Conservation (phyloP, 129 eudicot genomes). For the Chrysanthemum makinoi region DNA sequence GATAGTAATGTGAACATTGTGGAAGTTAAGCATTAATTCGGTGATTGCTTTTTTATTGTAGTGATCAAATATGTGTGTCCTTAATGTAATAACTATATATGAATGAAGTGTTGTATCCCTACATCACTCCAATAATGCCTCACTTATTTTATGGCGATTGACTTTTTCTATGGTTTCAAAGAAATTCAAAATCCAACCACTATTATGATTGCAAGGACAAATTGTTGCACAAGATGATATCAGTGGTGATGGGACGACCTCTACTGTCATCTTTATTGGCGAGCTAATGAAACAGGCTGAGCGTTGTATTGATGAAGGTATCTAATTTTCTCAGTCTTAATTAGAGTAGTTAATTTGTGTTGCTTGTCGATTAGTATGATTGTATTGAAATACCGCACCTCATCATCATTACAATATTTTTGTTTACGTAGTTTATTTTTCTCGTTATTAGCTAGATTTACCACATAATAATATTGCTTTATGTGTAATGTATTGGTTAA, state of each 20-base stretch:
- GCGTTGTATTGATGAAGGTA: constrained; percentile 94
- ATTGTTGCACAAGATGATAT: constrained; percentile 99
- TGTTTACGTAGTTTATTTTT: neutral
- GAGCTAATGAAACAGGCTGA: constrained; percentile 98
- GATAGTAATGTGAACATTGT: neutral
- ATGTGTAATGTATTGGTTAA: neutral
- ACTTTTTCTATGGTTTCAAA: constrained; percentile 39
- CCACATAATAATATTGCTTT: neutral
- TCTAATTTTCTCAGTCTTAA: neutral
- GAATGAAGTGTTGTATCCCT: neutral
- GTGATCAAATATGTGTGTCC: neutral
- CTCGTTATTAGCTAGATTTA: neutral
- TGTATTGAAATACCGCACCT: neutral
- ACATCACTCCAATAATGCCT: too few relatives aligned
- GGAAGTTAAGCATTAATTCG: neutral
- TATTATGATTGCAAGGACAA: constrained; percentile 96
- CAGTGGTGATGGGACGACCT: constrained; percentile 98
- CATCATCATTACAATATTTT: neutral
- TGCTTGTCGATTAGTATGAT: constrained; percentile 1
- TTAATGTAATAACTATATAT: neutral
- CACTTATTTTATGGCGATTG: neutral
- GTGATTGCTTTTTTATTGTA: neutral
- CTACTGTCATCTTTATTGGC: constrained; percentile 92
- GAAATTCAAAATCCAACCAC: constrained; percentile 98
- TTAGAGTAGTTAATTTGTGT: neutral